Base-by-base conservation (phyloP, 441 rosid species). In the Eruca vesicaria region DNA sequence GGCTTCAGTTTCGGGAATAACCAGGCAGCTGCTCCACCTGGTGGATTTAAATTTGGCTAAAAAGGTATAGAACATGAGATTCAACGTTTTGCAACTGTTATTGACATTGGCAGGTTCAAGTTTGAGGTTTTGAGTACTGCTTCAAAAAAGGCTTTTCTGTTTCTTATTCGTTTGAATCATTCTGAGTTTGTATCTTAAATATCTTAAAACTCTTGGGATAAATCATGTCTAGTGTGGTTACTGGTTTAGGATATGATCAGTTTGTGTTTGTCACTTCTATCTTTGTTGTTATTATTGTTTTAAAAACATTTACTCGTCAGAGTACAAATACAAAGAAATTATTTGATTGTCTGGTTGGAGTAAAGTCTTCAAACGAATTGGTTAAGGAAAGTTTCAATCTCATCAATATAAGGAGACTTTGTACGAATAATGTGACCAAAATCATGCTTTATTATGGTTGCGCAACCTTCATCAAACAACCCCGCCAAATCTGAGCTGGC, bases 341-440 rank as follows among this genome's bases (percentile, higher is more conserved):
- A 16, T 18, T 61, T 68, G 81, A 52, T 67, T 52, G 55, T 19
- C 21, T 61, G 50, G 23, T 35, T 28, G 6, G n/a, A 11, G 33
- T 12, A 33, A 56, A 43, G n/a, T 61, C 60, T 7, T 72, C 86
- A 88, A 26, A 83, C 72, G 80, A 93, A 93, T 26, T 86, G 87
- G 31, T 78, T 74, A 61, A 93, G 93, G 65, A 93, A 95, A 62
- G 78, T 75, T 83, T 82, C 89, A 45, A 93, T 83, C 69, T 85
- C 78, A 52, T 91, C 91, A 2, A 93, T 85, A 66, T 81, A 90
- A 33, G 97, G 97, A n/a, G n/a, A n/a, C n/a, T n/a, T n/a, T n/a
- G n/a, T n/a, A n/a, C n/a, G n/a, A n/a, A n/a, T n/a, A n/a, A n/a
- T n/a, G n/a, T n/a, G n/a, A n/a, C n/a, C n/a, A n/a, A n/a, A n/a